Evolutionary conservation across 768 basidiomycete genomes (phyloP).

Genomic region (Panellus pusillus): DNA sequence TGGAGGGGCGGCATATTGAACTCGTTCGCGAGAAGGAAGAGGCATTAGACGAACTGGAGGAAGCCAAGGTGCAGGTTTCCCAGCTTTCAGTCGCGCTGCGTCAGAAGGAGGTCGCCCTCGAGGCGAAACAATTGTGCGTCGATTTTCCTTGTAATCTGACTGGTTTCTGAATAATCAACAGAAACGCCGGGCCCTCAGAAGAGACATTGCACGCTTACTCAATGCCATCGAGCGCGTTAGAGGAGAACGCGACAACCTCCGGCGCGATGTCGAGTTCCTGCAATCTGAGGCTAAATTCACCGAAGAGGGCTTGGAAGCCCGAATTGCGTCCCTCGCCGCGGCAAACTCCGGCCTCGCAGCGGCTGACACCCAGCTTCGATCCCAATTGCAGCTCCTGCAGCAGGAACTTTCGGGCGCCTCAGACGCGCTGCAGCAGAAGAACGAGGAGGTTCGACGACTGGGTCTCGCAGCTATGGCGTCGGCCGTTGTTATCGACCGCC

Average conservation of each 20-base stretch:
- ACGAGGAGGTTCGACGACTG: conserved; percentile 33
- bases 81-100: conserved; percentile 25
- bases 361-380: conserved; percentile 28
- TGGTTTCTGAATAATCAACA: conserved; percentile 1
- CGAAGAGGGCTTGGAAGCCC: conserved; percentile 56
- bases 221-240: conserved; percentile 67
- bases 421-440: conserved; percentile 25
- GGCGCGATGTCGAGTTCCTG: conserved; percentile 65
- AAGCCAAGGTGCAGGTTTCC: conserved; percentile 33
- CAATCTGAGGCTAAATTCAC: conserved; percentile 66
- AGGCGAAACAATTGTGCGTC: conserved; percentile 17
- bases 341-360: conserved; percentile 11
- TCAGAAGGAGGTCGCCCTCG: conserved; percentile 25
- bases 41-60: conserved; percentile 44
- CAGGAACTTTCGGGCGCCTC: conserved; percentile 19
- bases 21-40: conserved; percentile 58
- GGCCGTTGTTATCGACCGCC: conserved; percentile 39
- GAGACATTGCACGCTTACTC: conserved; percentile 56
- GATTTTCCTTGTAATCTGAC: neutral
- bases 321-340: conserved; percentile 35
- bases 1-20: conserved; percentile 44
- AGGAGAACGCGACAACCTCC: conserved; percentile 61
- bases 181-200: conserved; percentile 16
- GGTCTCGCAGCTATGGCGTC: conserved; percentile 35
- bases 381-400: conserved; percentile 32